phyloP scores from a whole-genome alignment of 441 rosid species.

The Adansonia madagascariensis region DNA sequence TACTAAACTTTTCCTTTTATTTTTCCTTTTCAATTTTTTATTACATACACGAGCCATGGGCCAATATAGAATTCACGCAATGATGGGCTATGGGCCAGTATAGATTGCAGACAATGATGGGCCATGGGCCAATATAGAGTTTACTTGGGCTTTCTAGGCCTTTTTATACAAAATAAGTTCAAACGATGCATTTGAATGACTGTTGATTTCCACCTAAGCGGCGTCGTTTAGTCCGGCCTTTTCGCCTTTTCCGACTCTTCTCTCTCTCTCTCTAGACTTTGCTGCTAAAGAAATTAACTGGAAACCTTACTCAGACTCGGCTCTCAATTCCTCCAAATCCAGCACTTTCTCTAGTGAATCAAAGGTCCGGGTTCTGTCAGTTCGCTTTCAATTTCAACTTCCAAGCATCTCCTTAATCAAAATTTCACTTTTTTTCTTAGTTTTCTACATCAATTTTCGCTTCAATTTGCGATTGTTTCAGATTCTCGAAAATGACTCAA shows the following conservation, averaged over 20 bases:
- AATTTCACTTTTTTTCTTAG: neutral
- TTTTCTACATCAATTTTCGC: neutral
- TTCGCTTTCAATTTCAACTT: neutral
- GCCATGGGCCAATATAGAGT: neutral
- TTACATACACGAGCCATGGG: too few species aligned
- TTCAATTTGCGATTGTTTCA: constrained; percentile 13
- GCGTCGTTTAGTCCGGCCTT: neutral
- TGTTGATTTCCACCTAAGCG: neutral
- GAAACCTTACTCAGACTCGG: neutral
- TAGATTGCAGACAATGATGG: neutral
- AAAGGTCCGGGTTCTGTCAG: neutral
- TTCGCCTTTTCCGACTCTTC: neutral
- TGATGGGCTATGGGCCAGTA: too few species aligned
- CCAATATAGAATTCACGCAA: too few species aligned
- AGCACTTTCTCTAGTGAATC: neutral
- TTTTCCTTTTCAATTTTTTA: too few species aligned
- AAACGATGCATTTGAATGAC: neutral
- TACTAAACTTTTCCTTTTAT: too few species aligned
- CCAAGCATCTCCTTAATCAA: neutral
- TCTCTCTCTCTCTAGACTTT: neutral
- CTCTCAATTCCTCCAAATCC: neutral
- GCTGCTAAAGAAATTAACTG: neutral
- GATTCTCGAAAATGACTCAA: constrained; percentile 43
- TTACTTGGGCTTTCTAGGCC: neutral
- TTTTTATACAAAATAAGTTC: neutral